These are phyloP conservation scores for Cucurbita maxima DNA, from an alignment of 306 rosid species.

Conservation along the genomic window DNA sequence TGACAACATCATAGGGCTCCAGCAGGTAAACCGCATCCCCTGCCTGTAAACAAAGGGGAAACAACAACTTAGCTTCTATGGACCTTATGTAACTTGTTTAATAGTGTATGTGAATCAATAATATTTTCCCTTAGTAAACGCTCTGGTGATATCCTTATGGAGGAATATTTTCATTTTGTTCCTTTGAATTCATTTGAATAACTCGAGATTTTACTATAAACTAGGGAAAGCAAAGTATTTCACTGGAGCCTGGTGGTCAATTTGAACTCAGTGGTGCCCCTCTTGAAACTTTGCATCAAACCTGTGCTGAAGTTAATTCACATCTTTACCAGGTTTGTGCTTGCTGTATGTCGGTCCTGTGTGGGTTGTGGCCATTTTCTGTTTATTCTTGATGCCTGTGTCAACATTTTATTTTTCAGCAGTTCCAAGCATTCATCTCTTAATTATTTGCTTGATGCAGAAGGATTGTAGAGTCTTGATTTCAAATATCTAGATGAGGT, in stretches of 20 bases:
- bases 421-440: background rate
- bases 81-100: background rate
- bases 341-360: background rate
- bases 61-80: background rate
- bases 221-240: conserved; percentile 96
- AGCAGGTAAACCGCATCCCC: conserved; percentile 36
- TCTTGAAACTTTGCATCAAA: conserved; percentile 92
- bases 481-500: background rate
- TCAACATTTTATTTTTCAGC: background rate
- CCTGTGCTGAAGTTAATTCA: conserved; percentile 94
- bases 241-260: conserved; percentile 98
- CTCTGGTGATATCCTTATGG: background rate
- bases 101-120: background rate
- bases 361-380: background rate
- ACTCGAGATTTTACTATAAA: conserved; percentile 6
- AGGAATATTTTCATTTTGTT: background rate
- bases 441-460: background rate
- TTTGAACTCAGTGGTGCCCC: conserved; percentile 99
- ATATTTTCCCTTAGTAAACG: background rate
- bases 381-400: background rate
- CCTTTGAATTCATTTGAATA: background rate
- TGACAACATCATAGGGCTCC: conserved; percentile 81
- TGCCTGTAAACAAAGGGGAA: background rate
- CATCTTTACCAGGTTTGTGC: conserved; percentile 80
- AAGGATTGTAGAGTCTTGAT: background rate